phyloP scores from a whole-genome alignment of 1,284 basidiomycete species.

The Thecaphora thlaspeos region DNA sequence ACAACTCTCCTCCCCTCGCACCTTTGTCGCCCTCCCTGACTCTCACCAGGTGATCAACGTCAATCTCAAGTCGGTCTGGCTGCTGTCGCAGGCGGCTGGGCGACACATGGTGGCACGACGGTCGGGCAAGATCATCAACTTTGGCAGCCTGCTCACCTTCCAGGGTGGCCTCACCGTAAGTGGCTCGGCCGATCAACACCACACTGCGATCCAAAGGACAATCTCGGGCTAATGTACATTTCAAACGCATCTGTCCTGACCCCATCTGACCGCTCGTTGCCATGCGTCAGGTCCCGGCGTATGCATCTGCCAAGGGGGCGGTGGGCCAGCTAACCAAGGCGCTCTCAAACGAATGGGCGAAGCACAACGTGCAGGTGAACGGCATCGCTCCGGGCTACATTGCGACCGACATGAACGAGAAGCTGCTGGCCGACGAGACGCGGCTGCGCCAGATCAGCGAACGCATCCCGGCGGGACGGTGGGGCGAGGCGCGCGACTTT shows the following conservation, averaged over 20 bases:
- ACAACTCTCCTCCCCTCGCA: too few relatives aligned
- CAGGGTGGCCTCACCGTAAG: constrained; percentile 50
- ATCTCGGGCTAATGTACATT: too few relatives aligned
- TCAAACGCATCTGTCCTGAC: too few relatives aligned
- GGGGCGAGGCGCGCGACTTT: constrained; percentile 85
- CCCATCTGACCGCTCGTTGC: too few relatives aligned
- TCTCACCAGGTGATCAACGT: constrained; percentile 36
- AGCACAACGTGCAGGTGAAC: constrained; percentile 84
- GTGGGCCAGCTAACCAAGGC: constrained; percentile 62
- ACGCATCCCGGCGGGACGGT: constrained; percentile 63
- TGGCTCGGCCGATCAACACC: too few relatives aligned
- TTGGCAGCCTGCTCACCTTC: constrained; percentile 49
- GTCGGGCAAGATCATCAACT: constrained; percentile 50
- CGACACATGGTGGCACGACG: constrained; percentile 40
- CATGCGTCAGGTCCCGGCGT: constrained; percentile 68
- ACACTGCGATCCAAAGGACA: too few relatives aligned
- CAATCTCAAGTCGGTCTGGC: constrained; percentile 46
- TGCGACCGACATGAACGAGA: constrained; percentile 65
- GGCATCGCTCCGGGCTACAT: constrained; percentile 66
- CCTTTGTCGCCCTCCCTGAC: neutral
- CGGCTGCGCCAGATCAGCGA: constrained; percentile 85
- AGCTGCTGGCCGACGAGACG: constrained; percentile 70
- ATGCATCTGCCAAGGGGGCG: constrained; percentile 83
- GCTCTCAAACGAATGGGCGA: constrained; percentile 68
- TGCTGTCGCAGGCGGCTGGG: constrained; percentile 42